Evolutionary conservation across 306 rosid genomes (phyloP).

Genomic region (Cicer bijugum): DNA sequence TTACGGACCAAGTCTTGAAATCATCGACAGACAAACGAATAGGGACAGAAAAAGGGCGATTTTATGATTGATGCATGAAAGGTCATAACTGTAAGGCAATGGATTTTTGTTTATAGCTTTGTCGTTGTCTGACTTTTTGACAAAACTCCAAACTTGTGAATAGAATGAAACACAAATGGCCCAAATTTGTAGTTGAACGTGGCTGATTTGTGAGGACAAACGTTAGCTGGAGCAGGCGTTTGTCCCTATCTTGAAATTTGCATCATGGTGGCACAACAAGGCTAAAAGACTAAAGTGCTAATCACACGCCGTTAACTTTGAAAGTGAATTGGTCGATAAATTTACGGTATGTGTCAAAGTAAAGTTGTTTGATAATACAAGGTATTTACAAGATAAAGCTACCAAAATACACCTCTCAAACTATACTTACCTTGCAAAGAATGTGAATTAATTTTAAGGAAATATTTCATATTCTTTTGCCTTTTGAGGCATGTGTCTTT

Average conservation of each 20-base stretch:
- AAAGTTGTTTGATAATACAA: too few species aligned
- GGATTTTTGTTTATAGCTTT: neutral
- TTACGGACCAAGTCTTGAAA: neutral
- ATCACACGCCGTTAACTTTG: neutral
- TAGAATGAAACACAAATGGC: constrained; percentile 7
- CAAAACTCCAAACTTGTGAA: constrained; percentile 10
- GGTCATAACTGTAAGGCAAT: neutral
- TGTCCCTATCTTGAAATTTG: neutral
- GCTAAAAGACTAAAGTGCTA: constrained; percentile 10
- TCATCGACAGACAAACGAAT: neutral
- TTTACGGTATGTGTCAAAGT: too few species aligned
- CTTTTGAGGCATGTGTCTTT: too few species aligned
- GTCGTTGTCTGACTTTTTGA: constrained; percentile 28
- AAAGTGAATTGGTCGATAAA: too few species aligned
- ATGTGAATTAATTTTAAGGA: too few species aligned
- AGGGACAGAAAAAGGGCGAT: neutral
- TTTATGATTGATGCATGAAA: constrained; percentile 1
- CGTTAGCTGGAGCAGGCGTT: neutral
- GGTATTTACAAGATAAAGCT: too few species aligned
- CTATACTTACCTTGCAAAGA: too few species aligned
- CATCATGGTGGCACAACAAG: neutral
- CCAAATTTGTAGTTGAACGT: neutral
- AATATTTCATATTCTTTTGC: too few species aligned
- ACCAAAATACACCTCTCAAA: too few species aligned
- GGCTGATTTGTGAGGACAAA: neutral